Evolutionary conservation across 805 yeast species (phyloP), one percentile per base, ranked within the genome.

Genomic region (Hanseniaspora guilliermondii): DNA sequence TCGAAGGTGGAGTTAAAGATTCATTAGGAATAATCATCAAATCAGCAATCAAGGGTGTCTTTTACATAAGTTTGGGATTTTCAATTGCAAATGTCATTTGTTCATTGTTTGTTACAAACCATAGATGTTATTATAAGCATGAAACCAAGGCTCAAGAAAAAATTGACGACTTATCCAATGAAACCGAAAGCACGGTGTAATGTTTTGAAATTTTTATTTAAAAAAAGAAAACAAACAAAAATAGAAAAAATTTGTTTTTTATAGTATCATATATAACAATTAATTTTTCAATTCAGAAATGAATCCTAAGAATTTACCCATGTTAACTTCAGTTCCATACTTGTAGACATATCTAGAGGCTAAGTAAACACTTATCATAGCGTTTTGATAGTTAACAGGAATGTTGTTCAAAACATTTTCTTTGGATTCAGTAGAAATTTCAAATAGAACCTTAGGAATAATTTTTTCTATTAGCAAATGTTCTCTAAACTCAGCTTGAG

Each of bases 341-440:
- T 84, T 74, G 69, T 88, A 88, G 53, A 88, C 94, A 68, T 85
- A 88, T 47, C 83, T 76, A 47, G 95, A 84, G 11, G 95, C 88
- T 62, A 88, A 74, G 64, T 80, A 83, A 36, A 93, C 83, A 45
- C 95, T 94, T 64, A 91, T 85, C 61, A 91, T 78, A 3, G 96
- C 95, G 64, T 80, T 82, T 66, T 91, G 74, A 67, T 91, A 93
- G 52, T 94, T 77, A 56, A 77, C 85, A 19, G 98, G 98, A 38
- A 91, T 93, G 63, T 93, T 79, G 45, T 71, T 63, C 61, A 91
- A 72, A 40, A 91, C 80, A 55, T 72, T 70, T 14, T 41, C 47
- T n/a, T 48, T 42, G 9, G 81, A 83, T 55, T 87, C 77, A 7
- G 87, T 86, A 42, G 82, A 73, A 63, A 79, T 76, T 40, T 77